Evolutionary conservation across 768 basidiomycete species (phyloP).

Genomic region (Chalciporus piperatus): DNA sequence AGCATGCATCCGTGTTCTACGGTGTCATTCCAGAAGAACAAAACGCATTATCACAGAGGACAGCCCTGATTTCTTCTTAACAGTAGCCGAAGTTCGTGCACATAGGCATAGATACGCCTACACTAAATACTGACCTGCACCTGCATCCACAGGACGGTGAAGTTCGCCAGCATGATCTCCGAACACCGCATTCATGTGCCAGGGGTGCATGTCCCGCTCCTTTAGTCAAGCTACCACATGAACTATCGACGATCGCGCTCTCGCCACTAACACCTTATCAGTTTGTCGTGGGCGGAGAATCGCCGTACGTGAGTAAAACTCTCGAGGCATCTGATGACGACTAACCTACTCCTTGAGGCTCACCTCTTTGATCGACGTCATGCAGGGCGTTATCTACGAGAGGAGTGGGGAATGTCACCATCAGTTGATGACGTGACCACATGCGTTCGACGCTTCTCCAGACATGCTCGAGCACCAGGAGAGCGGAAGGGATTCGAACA

Average conservation of each 20-base stretch:
- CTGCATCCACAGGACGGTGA: slow-evolving; percentile 67
- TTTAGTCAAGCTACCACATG: slow-evolving; percentile 59
- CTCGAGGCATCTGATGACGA: not conserved
- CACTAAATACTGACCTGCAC: slow-evolving; percentile 14
- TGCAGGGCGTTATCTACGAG: slow-evolving; percentile 53
- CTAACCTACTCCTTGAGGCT: slow-evolving; percentile 10
- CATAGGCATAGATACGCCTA: not conserved
- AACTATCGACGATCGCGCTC: slow-evolving; percentile 70
- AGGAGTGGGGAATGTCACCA: slow-evolving; percentile 68
- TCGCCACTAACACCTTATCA: slow-evolving; percentile 81
- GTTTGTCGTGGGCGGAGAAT: slow-evolving; percentile 81
- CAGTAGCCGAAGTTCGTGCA: slow-evolving; percentile 68
- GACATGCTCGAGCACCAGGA: slow-evolving; percentile 35
- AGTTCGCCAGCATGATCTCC: slow-evolving; percentile 84
- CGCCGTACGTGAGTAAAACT: slow-evolving; percentile 58
- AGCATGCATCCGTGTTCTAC: slow-evolving; percentile 51
- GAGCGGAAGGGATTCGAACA: slow-evolving; percentile 49
- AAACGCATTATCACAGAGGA: slow-evolving; percentile 81
- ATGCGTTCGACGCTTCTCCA: slow-evolving; percentile 80
- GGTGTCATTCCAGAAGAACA: slow-evolving; percentile 69
- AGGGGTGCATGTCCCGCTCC: slow-evolving; percentile 62
- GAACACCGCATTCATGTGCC: slow-evolving; percentile 64
- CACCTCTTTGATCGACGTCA: slow-evolving; percentile 79
- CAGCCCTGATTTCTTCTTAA: slow-evolving; percentile 71
- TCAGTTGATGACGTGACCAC: slow-evolving; percentile 54